Evolutionary conservation across 345 rosid species (phyloP).

Genomic region (Camelina hispida): DNA sequence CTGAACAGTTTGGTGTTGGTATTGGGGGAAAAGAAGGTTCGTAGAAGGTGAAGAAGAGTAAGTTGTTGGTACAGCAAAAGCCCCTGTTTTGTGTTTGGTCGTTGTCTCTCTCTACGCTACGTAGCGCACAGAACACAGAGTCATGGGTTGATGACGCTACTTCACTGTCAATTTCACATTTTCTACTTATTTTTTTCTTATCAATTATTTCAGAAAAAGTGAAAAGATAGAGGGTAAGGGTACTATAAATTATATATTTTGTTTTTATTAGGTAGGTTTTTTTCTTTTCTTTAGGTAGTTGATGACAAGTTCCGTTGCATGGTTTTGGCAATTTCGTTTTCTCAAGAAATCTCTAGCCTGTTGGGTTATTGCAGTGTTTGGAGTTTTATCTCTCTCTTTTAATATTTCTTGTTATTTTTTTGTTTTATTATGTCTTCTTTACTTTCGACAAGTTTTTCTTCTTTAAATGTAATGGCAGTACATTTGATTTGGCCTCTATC

Average conservation of each 20-base stretch:
- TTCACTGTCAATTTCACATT: conserved; percentile 25
- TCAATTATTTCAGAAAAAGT: not conserved
- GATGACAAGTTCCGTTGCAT: conserved; percentile 38
- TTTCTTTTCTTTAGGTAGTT: not conserved
- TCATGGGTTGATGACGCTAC: conserved; percentile 34
- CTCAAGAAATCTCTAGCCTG: conserved; percentile 38
- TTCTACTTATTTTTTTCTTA: not conserved
- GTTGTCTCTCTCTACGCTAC: conserved; percentile 26
- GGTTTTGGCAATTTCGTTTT: conserved; percentile 37
- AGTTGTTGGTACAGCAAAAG: conserved; percentile 38
- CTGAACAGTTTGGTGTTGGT: conserved; percentile 35
- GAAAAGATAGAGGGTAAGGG: not conserved
- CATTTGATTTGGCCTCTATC: conserved; percentile 22
- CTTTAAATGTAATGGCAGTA: not conserved
- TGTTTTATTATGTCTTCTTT: conserved; percentile 43
- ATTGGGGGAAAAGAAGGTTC: not conserved
- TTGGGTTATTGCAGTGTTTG: conserved; percentile 39
- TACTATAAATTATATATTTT: not conserved
- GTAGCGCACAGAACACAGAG: conserved; percentile 35
- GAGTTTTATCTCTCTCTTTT: not conserved
- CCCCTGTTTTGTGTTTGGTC: conserved; percentile 28
- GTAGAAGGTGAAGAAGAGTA: conserved; percentile 44
- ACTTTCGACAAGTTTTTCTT: conserved; percentile 3
- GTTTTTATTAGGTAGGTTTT: conserved; percentile 20
- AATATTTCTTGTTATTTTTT: conserved; percentile 12